Base-by-base conservation (phyloP, 306 rosid genomes). In the Elaeagnus macrophylla region DNA sequence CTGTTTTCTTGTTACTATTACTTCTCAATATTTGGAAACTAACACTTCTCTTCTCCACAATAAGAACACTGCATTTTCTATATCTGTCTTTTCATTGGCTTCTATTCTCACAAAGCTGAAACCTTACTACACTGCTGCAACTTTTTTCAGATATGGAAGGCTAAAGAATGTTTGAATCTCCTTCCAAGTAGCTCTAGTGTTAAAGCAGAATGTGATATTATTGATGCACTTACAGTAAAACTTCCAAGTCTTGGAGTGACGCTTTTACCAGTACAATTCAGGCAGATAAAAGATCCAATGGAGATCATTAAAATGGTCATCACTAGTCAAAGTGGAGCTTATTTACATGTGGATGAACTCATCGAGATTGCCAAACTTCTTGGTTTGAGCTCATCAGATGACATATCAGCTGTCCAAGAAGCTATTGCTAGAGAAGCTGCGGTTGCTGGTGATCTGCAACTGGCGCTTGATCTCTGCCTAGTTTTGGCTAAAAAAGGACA, bases 371-470 rank as follows among this genome's bases (percentile, higher is more conserved):
- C 95, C 20, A 87, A 75, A 72, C 93, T 84, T 77, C 94, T 91
- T 69, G 96, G 96, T 69, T 72, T 87, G 77, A 75, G 75, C 67
- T 84, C 96, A 48, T 64, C 77, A 52, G 88, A 81, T 53, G 88
- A 91, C 41, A 61, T 84, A 77, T 87, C 89, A 14, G 83, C 80
- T 51, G 85, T 91, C 61, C 93, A 91, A 81, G 99, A 91, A 77
- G 89, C 89, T 65, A 84, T 87, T 71, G 99, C 99, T 60, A 79
- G 99, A 84, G 99, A 91, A 77, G 99, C 99, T 73, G 99, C 99
- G 18, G 94, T 87, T 76, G 93, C 99, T 67, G 96, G 96, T 62
- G 99, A 91, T 87, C 81, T 91, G 57, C 99, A 91, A 67, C 61
- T 91, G 79, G 95, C 99, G 61, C 87, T 87, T 77, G 99, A 87